Evolutionary conservation across 2,329 filamentous ascomycete genomes (phyloP).

Genomic region (Cladobotryum protrusum): DNA sequence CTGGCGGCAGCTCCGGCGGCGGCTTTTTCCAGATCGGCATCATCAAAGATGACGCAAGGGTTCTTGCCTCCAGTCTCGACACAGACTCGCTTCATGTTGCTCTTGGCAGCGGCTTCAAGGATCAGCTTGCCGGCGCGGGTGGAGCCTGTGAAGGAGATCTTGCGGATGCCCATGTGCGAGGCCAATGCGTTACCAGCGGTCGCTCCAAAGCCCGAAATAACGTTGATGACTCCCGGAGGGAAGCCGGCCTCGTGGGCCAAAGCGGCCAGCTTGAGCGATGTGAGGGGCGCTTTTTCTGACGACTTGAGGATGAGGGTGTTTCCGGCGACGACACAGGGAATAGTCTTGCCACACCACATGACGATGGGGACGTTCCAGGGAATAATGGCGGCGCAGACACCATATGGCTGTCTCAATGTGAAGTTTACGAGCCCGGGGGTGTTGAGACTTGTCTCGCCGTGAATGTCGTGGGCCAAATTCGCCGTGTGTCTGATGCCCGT

Average conservation of each 20-base stretch:
- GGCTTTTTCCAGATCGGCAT: conserved; percentile 55
- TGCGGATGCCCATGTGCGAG: conserved; percentile 58
- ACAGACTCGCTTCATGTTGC: conserved; percentile 50
- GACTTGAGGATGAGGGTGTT: conserved; percentile 57
- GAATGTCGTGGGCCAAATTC: conserved; percentile 56
- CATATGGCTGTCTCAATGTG: conserved; percentile 58
- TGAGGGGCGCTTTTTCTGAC: conserved; percentile 56
- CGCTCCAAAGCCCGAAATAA: conserved; percentile 61
- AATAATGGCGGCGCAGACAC: conserved; percentile 64
- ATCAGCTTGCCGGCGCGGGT: conserved; percentile 61
- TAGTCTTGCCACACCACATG: conserved; percentile 45
- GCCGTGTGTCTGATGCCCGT: conserved; percentile 56
- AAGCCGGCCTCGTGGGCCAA: conserved; percentile 66
- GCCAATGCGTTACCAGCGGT: conserved; percentile 61
- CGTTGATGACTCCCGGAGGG: conserved; percentile 66
- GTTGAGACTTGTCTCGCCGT: conserved; percentile 41
- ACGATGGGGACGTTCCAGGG: conserved; percentile 65
- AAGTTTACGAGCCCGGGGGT: conserved; percentile 42
- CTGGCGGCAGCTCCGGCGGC: conserved; percentile 41
- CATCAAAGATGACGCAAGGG: conserved; percentile 52
- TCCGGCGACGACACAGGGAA: conserved; percentile 56
- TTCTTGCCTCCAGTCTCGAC: conserved; percentile 57
- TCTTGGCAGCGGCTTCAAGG: conserved; percentile 59
- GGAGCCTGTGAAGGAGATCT: conserved; percentile 69
- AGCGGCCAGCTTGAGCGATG: conserved; percentile 53